Evolutionary conservation across 1,284 basidiomycete genomes (phyloP), one percentile per base, ranked within the genome.

Genomic region (Phlebopus sp.): DNA sequence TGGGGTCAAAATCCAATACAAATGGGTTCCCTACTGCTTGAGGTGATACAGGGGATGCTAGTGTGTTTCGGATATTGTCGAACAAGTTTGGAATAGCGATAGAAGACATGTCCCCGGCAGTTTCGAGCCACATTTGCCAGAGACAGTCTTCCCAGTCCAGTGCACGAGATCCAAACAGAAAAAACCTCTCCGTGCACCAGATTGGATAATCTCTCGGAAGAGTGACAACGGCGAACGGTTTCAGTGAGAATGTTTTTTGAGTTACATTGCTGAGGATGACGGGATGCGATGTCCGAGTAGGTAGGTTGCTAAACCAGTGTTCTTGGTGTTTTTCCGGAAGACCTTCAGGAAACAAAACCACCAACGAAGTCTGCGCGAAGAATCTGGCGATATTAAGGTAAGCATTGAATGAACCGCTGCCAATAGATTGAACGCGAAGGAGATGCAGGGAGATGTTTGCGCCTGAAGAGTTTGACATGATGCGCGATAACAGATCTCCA

Each of bases 111-210:
- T 56, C 74, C 13, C 74, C 81, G 27, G 73, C 73, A 47, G 69
- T 72, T 51, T 80, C 75, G 14, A 86, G 69, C 72, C 78, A 80
- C 44, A 84, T 52, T 53, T 80, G 78, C 84, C 84, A 86, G n/a
- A 85, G 63, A 62, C 84, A 86, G 50, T 82, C 79, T 35, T 75
- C 69, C 84, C 83, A 86, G 51, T 83, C 79, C 2, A 69, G 62
- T 1, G 59, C 50, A 19, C 81, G 78, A 11, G 74, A 72, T 34
- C 66, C 62, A 37, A 69, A 60, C 25, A 73, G 56, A 52, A 81
- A 77, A 53, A 76, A 69, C 21, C 82, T 74, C 52, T 86, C 84
- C 0, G 77, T 74, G 56, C 84, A 86, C 84, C 84, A 86, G 4
- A 77, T 60, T 2, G 72, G 67, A 55, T 79, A 65, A 53, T 79